Evolutionary conservation across 345 rosid species (phyloP).

Genomic region (Linum trigynum): DNA sequence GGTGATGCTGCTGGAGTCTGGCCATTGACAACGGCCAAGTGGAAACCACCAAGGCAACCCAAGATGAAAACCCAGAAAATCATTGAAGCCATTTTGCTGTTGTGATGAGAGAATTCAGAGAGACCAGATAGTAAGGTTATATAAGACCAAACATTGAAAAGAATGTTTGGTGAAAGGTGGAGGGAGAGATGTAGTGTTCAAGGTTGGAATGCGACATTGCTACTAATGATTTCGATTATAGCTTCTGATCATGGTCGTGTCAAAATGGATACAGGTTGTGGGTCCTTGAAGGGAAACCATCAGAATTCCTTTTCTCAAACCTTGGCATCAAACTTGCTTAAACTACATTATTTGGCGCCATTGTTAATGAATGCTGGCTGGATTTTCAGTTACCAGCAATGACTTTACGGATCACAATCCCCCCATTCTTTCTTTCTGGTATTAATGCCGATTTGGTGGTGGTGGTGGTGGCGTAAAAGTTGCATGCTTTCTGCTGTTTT

Average conservation of each 20-base stretch:
- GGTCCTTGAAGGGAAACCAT: background rate
- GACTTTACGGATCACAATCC: too few species aligned
- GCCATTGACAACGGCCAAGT: constrained; percentile 31
- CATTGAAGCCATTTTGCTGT: constrained; percentile 36
- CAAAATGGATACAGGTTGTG: background rate
- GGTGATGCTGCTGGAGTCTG: constrained; percentile 75
- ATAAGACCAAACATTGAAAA: background rate
- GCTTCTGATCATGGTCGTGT: background rate
- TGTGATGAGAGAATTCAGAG: constrained; percentile 17
- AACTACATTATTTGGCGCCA: too few species aligned
- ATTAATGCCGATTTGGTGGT: background rate
- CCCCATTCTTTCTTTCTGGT: too few species aligned
- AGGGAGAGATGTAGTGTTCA: constrained; percentile 30
- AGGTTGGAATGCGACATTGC: constrained; percentile 37
- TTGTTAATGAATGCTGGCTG: background rate
- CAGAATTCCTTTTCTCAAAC: too few species aligned
- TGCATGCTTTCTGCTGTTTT: background rate
- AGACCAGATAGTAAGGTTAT: too few species aligned
- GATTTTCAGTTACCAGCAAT: background rate
- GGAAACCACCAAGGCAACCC: constrained; percentile 29
- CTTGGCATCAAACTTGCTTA: too few species aligned
- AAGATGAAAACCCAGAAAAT: constrained; percentile 27
- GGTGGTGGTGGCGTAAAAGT: background rate
- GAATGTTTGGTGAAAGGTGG: constrained; percentile 44
- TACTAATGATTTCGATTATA: constrained; percentile 29